Evolutionary conservation across 768 basidiomycete species (phyloP).

Genomic region (Leccinum uliginosum): DNA sequence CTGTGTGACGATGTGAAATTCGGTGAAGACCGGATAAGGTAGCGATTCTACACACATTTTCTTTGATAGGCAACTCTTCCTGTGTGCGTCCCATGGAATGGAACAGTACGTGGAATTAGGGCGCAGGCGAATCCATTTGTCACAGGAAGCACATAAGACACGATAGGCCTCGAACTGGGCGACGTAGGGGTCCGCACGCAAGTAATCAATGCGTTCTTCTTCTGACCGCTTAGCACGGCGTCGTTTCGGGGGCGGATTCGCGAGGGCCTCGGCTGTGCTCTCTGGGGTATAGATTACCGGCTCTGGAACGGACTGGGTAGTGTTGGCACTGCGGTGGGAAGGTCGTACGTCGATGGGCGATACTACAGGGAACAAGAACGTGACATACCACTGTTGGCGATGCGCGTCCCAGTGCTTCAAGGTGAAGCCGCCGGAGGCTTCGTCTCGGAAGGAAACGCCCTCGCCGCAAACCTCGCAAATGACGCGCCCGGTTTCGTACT

Average conservation of each 20-base stretch:
- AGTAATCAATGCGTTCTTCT: constrained; percentile 69
- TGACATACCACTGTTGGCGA: constrained; percentile 51
- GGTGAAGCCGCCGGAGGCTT: constrained; percentile 57
- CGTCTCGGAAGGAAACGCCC: constrained; percentile 64
- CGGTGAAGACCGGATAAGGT: constrained; percentile 2
- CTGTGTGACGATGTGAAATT: constrained; percentile 12
- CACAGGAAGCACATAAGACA: constrained; percentile 73
- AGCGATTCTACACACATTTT: constrained; percentile 49
- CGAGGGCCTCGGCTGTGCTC: constrained; percentile 37
- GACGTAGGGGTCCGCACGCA: constrained; percentile 68
- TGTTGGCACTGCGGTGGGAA: constrained; percentile 22
- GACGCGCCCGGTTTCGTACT: constrained; percentile 64
- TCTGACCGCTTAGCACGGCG: constrained; percentile 74
- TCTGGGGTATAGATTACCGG: constrained; percentile 43
- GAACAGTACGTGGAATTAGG: constrained; percentile 85
- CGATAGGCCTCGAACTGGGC: constrained; percentile 79
- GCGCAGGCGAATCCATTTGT: constrained; percentile 83
- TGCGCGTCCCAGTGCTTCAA: constrained; percentile 69
- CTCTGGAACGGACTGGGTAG: constrained; percentile 30
- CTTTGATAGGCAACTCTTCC: constrained; percentile 78
- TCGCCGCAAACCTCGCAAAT: constrained; percentile 61
- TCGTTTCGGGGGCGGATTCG: constrained; percentile 54
- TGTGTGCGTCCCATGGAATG: constrained; percentile 85
- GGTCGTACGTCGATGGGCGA: constrained; percentile 4
- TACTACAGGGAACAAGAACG: constrained; percentile 1